Evolutionary conservation across 2,329 filamentous ascomycete species (phyloP).

Genomic region (Fusarium anguioides): DNA sequence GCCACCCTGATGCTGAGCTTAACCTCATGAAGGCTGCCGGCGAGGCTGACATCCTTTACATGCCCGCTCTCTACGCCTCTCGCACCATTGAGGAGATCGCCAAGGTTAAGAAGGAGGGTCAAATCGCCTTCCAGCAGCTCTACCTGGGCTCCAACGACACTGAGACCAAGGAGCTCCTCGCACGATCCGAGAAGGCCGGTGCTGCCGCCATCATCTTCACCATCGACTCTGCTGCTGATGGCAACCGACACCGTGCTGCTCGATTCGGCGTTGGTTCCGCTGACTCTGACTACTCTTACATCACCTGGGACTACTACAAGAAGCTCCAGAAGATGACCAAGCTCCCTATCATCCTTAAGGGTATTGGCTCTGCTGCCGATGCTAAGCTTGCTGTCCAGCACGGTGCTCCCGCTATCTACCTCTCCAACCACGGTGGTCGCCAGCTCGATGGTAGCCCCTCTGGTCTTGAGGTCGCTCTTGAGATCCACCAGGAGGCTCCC

Average conservation of each 20-base stretch:
- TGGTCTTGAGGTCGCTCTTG: constrained; percentile 53
- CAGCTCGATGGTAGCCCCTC: constrained; percentile 55
- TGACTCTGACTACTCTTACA: constrained; percentile 41
- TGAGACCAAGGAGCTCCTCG: constrained; percentile 47
- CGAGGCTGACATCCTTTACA: constrained; percentile 62
- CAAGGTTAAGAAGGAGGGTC: constrained; percentile 50
- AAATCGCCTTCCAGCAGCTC: constrained; percentile 54
- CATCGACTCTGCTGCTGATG: constrained; percentile 54
- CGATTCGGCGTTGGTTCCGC: constrained; percentile 54
- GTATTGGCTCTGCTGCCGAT: constrained; percentile 53
- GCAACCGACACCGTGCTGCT: constrained; percentile 55
- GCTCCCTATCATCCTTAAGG: constrained; percentile 56
- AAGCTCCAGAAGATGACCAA: constrained; percentile 50
- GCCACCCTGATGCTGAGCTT: constrained; percentile 58
- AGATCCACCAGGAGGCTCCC: constrained; percentile 53
- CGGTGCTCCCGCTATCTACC: constrained; percentile 50
- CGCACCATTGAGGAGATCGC: constrained; percentile 53
- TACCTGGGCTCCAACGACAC: constrained; percentile 50
- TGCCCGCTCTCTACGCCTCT: constrained; percentile 53
- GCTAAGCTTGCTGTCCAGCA: constrained; percentile 50
- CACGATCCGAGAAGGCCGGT: constrained; percentile 48
- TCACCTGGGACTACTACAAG: constrained; percentile 53
- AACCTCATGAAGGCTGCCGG: constrained; percentile 63
- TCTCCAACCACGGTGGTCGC: constrained; percentile 58
- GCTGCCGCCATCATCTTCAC: constrained; percentile 54